These are phyloP conservation scores for Phanerochaete sordida DNA, from an alignment of 768 basidiomycete species.

Conservation along the genomic window DNA sequence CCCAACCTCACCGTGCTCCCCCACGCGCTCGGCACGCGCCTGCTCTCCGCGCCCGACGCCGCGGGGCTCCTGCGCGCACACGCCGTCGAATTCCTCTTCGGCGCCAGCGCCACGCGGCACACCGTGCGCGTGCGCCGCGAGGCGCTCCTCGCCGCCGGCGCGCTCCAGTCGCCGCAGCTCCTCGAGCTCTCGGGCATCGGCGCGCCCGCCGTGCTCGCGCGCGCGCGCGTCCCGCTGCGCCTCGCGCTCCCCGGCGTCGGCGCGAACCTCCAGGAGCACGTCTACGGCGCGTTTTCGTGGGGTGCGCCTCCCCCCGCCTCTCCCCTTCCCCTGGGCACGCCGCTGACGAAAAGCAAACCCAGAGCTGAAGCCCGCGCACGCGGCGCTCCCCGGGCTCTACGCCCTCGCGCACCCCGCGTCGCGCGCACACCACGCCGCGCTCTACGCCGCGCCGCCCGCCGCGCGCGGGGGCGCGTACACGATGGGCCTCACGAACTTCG, in stretches of 20 bases:
- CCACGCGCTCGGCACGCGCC: slow-evolving; percentile 26
- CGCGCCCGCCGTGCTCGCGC: slow-evolving; percentile 39
- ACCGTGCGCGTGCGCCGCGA: slow-evolving; percentile 42
- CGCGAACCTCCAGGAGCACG: slow-evolving; percentile 40
- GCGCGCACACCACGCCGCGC: slow-evolving; percentile 15
- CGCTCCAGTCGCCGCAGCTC: slow-evolving; percentile 9
- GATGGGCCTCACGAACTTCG: neutral
- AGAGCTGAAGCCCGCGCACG: slow-evolving; percentile 14
- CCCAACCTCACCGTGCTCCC: slow-evolving; percentile 28
- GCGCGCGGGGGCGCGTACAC: slow-evolving; percentile 9
- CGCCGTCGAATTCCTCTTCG: slow-evolving; percentile 43
- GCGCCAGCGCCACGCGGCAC: slow-evolving; percentile 25
- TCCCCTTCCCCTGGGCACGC: neutral
- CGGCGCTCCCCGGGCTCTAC: slow-evolving; percentile 14
- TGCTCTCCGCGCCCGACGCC: slow-evolving; percentile 14
- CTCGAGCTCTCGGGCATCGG: slow-evolving; percentile 62
- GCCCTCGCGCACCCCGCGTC: slow-evolving; percentile 9
- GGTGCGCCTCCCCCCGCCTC: neutral
- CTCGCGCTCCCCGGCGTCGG: slow-evolving; percentile 81
- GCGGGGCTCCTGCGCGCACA: slow-evolving; percentile 33
- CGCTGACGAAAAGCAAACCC: neutral
- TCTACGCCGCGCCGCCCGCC: slow-evolving; percentile 11
- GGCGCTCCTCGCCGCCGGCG: slow-evolving; percentile 32
- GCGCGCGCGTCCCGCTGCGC: slow-evolving; percentile 42
- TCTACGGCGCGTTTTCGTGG: slow-evolving; percentile 5